Base-by-base conservation (phyloP, 139 green algal species). In the Nannochloris sp. region DNA sequence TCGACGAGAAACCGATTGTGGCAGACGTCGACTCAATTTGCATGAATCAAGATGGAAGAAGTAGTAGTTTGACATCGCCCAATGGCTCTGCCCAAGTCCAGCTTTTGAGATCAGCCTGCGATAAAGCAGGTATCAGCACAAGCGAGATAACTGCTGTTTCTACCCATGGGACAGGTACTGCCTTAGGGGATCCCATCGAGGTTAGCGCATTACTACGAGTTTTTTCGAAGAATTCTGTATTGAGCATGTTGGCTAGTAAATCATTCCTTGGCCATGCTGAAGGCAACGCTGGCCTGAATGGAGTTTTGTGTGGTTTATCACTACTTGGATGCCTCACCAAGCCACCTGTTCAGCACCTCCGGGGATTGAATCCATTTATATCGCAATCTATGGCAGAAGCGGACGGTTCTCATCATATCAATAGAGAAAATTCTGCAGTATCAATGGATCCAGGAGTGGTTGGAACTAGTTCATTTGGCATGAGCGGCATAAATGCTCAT, bases 1-100 rank as follows among this genome's bases (percentile, higher is more conserved):
- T 34, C 4, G 27, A 46, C 21, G 58, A 15, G 1, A 36, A 11
- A 6, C 4, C n/a, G 0, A 2, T 18, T 36, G 34, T 9, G 27
- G 69, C 69, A 8, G 3, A 87, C 19, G 18, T 94, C 0, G 43
- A 57, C 1, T 78, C 81, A 11, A 81, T 67, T 18, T 72, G 83
- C 2, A 85, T 96, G 9, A 95, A 95, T 68, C 87, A 95, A 73
- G 89, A 93, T 60, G 89, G 89, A 10, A 79, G 88, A 43, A 90
- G 81, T 48, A 88, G 76, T 57, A 78, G 79, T 34, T 68, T 96
- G 9, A 96, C 88, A 2, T 88, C 88, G 2, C 85, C 87, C 1
- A 83, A 92, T 50, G 87, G 87, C 2, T 83, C 82, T 1, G 74
- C 75, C 9, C 88, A 95, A 57, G 65, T 76, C 19, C 62, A 72